Evolutionary conservation across 345 rosid species (phyloP).

Genomic region (Citrus mangshanensis): DNA sequence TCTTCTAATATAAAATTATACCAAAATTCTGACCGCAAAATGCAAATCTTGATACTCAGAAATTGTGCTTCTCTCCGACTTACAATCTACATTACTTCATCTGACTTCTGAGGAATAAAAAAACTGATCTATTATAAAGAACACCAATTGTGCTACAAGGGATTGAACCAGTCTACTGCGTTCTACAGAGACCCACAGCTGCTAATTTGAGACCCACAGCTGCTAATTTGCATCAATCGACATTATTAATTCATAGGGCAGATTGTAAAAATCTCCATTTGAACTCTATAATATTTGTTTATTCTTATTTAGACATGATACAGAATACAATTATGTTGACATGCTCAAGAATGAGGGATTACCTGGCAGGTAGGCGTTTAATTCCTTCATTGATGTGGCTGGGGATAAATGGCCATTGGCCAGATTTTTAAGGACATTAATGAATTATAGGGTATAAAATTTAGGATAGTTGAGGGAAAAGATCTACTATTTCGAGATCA

Average conservation of each 20-base stretch:
- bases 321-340: not conserved
- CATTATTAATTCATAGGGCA: not conserved
- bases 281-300: not conserved
- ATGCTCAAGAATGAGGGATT: not conserved
- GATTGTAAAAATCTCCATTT: not conserved
- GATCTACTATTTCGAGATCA: constrained; percentile 65
- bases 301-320: not conserved
- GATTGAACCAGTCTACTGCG: not conserved
- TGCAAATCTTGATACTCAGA: not conserved
- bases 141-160: not conserved
- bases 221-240: not conserved
- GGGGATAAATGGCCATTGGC: not conserved
- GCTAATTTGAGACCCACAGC: not conserved
- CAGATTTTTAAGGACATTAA: not conserved
- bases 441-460: not conserved
- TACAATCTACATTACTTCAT: not conserved
- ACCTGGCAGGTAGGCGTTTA: not conserved
- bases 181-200: not conserved
- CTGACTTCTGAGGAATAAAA: not conserved
- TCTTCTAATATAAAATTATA: not conserved
- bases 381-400: not conserved
- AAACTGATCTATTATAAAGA: not conserved
- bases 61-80: not conserved
- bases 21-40: not conserved
- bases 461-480: not conserved